These are phyloP conservation scores for Coniferiporia sulphurascens DNA, from an alignment of 1,284 basidiomycete genomes.

Conservation along the genomic window DNA sequence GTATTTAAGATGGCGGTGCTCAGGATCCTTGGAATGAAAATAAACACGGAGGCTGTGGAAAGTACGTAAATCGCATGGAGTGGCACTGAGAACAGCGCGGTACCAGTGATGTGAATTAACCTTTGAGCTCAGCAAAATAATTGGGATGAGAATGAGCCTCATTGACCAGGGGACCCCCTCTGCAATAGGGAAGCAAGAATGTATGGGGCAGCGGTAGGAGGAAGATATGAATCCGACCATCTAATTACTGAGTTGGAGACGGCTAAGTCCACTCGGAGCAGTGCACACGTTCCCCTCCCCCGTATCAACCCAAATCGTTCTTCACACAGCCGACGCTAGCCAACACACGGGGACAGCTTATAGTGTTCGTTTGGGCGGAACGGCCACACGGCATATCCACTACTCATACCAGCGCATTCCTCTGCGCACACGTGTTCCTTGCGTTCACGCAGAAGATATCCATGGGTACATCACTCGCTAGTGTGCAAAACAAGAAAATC, in stretches of 20 bases:
- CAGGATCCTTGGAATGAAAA: not conserved
- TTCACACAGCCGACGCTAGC: not conserved
- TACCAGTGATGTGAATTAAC: too few relatives aligned
- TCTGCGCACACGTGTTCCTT: not conserved
- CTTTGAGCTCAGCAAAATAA: not conserved
- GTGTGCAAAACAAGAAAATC: not conserved
- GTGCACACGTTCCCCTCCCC: not conserved
- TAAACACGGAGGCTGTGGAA: not conserved
- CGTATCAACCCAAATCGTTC: not conserved
- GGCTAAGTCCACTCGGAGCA: not conserved
- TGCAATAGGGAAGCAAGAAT: not conserved
- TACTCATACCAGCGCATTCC: not conserved
- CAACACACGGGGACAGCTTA: not conserved
- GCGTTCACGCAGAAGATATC: not conserved
- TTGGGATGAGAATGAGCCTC: not conserved
- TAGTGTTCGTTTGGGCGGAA: conserved; percentile 1
- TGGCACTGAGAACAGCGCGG: not conserved
- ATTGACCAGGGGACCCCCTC: not conserved
- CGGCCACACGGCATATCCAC: not conserved
- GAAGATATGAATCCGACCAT: not conserved
- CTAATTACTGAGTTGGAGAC: not conserved
- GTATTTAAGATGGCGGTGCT: not conserved
- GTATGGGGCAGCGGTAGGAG: not conserved
- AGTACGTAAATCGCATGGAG: not conserved
- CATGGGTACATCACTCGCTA: not conserved